These are phyloP conservation scores for Daldinia sp. DNA, from an alignment of 2,329 filamentous ascomycete species.

Conservation along the genomic window DNA sequence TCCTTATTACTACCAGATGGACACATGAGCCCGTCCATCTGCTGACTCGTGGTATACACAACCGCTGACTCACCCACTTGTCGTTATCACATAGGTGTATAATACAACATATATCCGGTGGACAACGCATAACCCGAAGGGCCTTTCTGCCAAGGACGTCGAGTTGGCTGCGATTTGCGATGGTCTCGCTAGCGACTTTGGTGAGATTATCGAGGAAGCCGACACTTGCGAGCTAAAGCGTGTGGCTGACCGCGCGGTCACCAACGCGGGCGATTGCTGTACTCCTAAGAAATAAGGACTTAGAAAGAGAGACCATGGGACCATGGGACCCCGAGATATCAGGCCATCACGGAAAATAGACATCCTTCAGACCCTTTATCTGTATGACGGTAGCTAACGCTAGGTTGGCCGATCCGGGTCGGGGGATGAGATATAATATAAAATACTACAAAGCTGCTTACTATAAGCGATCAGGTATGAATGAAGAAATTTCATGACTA, in stretches of 20 bases:
- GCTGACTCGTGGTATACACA: conserved; percentile 16
- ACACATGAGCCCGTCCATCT: conserved; percentile 2
- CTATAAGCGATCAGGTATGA: neutral
- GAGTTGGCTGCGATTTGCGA: conserved; percentile 70
- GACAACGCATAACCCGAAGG: conserved; percentile 74
- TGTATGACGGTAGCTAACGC: neutral
- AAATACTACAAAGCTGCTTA: neutral
- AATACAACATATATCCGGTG: conserved; percentile 75
- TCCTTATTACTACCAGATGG: conserved; percentile 1
- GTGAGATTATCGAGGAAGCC: conserved; percentile 56
- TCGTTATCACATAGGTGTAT: conserved; percentile 62
- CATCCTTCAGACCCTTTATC: neutral
- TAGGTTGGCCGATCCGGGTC: neutral
- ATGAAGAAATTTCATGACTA: neutral
- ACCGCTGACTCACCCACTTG: conserved; percentile 31
- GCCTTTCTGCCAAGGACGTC: conserved; percentile 71
- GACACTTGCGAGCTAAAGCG: conserved; percentile 50
- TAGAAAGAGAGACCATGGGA: conserved; percentile 21
- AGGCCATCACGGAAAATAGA: neutral
- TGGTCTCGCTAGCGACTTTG: conserved; percentile 62
- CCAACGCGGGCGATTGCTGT: conserved; percentile 63
- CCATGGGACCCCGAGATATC: neutral
- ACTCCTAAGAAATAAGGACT: conserved; percentile 48
- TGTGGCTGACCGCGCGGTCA: conserved; percentile 57
- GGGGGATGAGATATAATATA: neutral